A percentile compares a stretch with the other conserved stretches of the same genome.
These are phyloP conservation scores for Rhynchosporium graminicola DNA, from an alignment of 2,329 filamentous ascomycete species.

Conservation along the genomic window DNA sequence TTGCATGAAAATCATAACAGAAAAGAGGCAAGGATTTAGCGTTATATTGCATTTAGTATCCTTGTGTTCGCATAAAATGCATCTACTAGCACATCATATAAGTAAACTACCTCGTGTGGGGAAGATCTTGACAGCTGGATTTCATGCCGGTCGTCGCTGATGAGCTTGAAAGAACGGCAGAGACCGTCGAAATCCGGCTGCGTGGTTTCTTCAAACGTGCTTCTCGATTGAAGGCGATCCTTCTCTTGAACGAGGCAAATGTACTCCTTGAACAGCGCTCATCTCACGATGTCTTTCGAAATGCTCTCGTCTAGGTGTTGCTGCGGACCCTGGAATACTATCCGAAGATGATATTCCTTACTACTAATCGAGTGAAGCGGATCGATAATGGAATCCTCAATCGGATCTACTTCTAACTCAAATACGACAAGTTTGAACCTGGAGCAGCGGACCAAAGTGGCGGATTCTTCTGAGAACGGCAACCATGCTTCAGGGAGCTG, in stretches of 20 bases:
- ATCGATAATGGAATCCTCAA: constrained; percentile 6
- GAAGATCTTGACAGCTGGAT: constrained; percentile 27
- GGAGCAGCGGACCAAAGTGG: constrained; percentile 2
- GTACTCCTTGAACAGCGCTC: constrained; percentile 24
- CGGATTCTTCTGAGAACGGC: neutral
- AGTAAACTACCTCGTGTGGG: constrained; percentile 24
- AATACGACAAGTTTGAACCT: constrained; percentile 6
- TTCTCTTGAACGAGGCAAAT: constrained; percentile 30
- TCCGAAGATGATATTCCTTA: constrained; percentile 10
- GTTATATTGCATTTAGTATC: constrained; percentile 16
- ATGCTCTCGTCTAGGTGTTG: constrained; percentile 19
- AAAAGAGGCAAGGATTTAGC: constrained; percentile 11
- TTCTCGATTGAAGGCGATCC: constrained; percentile 33
- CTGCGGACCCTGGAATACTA: constrained; percentile 13
- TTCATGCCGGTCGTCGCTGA: constrained; percentile 16
- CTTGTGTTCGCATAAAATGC: neutral
- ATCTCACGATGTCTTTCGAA: constrained; percentile 14
- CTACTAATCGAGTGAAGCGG: constrained; percentile 7
- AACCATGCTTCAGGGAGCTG: neutral
- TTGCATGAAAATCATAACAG: neutral
- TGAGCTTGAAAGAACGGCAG: constrained; percentile 10
- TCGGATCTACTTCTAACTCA: constrained; percentile 9
- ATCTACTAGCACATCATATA: constrained; percentile 11
- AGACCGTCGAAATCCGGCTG: constrained; percentile 42
- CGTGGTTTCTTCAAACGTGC: constrained; percentile 50